Evolutionary conservation across 805 yeast genomes (phyloP), one percentile per base, ranked within the genome.

Genomic region (Candida ovalis): DNA sequence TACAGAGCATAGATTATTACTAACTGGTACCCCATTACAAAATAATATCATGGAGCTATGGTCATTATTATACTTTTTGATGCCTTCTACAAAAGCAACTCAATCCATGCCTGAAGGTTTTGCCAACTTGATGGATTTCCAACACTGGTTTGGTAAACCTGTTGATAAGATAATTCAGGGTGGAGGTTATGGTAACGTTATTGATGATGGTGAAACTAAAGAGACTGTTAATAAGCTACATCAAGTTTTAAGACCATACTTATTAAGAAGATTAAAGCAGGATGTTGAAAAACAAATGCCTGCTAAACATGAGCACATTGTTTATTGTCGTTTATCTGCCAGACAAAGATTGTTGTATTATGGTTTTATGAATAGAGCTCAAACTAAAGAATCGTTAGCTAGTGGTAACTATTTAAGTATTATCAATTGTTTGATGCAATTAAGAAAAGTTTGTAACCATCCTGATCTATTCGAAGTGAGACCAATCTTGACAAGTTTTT

Each of bases 271-370:
- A 55, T 76, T 94, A 61, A 94, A 94, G 64, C 89, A 88, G 19
- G 99, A 94, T 67, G 99, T 94, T 13, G 99, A 94, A 60, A 90
- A 92, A 61, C 99, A 94, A 67, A 94, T 94, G 99, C 99, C 99
- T 1, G 97, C 87, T 0, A 94, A 94, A 62, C 88, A 90, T 65
- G 99, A 94, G 64, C 99, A 94, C 65, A 84, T 94, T 49, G 83
- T 94, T 5, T 88, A 87, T 63, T 95, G 99, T 70, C 79, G 96
- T 24, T 70, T 94, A 40, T 90, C 97, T 1, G 90, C 94, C 59
- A 78, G 99, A 54, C 99, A 94, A 64, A 71, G 98, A 51, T 87
- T 80, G 59, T 68, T 94, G 47, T 94, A 94, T 60, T 99, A 94
- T 65, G 99, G 94, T 66, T 94, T 94, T 62, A 88, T 94, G 96